Conservation (phyloP, 495 filamentous ascomycete genomes). For the Coniosporium apollinis region DNA sequence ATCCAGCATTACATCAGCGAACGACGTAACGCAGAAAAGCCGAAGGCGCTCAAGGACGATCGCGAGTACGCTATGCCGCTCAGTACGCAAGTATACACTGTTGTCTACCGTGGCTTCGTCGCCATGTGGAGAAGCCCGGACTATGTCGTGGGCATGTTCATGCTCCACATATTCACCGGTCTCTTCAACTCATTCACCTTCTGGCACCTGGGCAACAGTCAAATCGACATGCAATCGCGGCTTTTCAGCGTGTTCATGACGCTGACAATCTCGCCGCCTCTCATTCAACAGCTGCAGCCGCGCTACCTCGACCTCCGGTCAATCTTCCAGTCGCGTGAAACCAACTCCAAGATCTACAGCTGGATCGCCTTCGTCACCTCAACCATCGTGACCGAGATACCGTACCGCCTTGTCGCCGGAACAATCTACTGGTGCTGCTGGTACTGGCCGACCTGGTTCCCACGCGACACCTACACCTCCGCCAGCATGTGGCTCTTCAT, state of each 20-base stretch:
- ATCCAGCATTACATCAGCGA: constrained; percentile 13
- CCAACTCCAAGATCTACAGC: constrained; percentile 50
- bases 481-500: constrained; percentile 42
- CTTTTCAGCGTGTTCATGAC: constrained; percentile 62
- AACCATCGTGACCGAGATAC: constrained; percentile 56
- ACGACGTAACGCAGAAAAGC: constrained; percentile 5
- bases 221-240: constrained; percentile 44
- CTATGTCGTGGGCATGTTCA: constrained; percentile 17
- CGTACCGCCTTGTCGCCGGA: constrained; percentile 45
- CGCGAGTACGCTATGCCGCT: constrained; percentile 32
- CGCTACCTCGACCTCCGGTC: constrained; percentile 48
- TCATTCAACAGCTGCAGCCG: constrained; percentile 52
- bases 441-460: constrained; percentile 37
- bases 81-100: constrained; percentile 18
- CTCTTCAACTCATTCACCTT: constrained; percentile 51
- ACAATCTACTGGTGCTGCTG: constrained; percentile 44
- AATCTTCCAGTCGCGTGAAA: constrained; percentile 54
- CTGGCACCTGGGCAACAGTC: constrained; percentile 38
- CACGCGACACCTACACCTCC: constrained; percentile 32
- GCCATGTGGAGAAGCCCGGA: constrained; percentile 16
- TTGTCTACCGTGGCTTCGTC: constrained; percentile 13
- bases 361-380: constrained; percentile 56
- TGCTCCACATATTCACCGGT: constrained; percentile 45
- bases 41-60: constrained; percentile 8
- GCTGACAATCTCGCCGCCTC: constrained; percentile 42